Evolutionary conservation across 2,329 filamentous ascomycete genomes (phyloP), one percentile per base, ranked within the genome.

Genomic region (Epichloe sp.): DNA sequence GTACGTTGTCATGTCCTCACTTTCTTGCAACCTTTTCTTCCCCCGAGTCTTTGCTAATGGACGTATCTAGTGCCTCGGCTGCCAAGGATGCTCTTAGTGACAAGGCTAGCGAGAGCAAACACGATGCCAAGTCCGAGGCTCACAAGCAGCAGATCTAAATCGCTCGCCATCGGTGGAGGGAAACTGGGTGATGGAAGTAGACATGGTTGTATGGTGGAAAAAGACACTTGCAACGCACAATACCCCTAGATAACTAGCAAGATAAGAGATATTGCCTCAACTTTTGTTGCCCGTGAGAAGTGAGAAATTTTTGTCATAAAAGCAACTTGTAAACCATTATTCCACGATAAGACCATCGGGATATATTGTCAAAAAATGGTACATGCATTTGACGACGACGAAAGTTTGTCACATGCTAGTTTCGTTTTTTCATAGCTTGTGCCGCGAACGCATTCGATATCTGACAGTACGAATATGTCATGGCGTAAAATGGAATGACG

Each of bases 401-500:
- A 2, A 19, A 41, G 1, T 3, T 17, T 19, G 3, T 19, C 5
- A 14, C 44, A 47, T 37, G 15, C 26, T 44, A 43, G 26, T 43
- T 44, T 4, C 8, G 59, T 58, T 69, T 69, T 51, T 62, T 68
- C 1, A 52, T 50, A 19, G 60, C 48, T 3, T 63, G 62, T 40
- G 58, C 57, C 2, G 51, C 64, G 56, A 81, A 76, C 0, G 79
- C 79, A 50, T 73, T 66, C 8, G 70, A 69, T 49, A 84, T 80
- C 55, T 83, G 78, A 19, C 60, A 57, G 41, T 73, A 71, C 2
- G 75, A 71, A 51, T 80, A 72, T 57, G 71, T 81, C 51, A 83
- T 69, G 19, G 75, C 71, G 63, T 80, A 85, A 2, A 77, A 51
- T 0, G 82, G 82, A 54, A 84, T 73, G 54, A 77, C 75, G 4